A percentile compares a stretch with the other conserved stretches of the same genome.
Evolutionary conservation across 1,284 basidiomycete species (phyloP).

Genomic region (Ustanciosporium gigantosporum): DNA sequence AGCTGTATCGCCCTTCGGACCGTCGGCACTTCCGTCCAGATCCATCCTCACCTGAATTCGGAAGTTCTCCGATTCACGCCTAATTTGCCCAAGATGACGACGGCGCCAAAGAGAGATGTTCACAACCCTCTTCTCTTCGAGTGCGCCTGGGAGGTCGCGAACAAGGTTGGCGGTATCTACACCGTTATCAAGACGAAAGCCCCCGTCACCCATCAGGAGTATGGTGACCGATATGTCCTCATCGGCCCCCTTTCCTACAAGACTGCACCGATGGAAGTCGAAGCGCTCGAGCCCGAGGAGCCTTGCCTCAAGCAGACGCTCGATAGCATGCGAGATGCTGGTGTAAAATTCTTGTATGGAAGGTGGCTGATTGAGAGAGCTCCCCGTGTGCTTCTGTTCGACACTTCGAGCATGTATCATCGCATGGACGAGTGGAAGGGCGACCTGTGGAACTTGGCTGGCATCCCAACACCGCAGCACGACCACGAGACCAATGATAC

Average conservation of each 20-base stretch:
- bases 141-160: slow-evolving; percentile 57
- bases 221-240: slow-evolving; percentile 77
- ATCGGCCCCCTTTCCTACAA: slow-evolving; percentile 95
- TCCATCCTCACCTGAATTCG: no score
- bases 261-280: slow-evolving; percentile 97
- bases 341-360: slow-evolving; percentile 91
- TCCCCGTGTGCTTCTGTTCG: slow-evolving; percentile 90
- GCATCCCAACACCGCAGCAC: slow-evolving; percentile 91
- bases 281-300: slow-evolving; percentile 76
- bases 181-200: slow-evolving; percentile 99
- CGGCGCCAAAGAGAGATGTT: slow-evolving; percentile 44
- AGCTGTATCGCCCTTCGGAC: no score
- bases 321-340: slow-evolving; percentile 65
- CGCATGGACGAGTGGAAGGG: slow-evolving; percentile 96
- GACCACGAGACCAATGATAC: slow-evolving; percentile 98
- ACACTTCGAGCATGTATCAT: slow-evolving; percentile 84
- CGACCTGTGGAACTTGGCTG: slow-evolving; percentile 95
- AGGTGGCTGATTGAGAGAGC: slow-evolving; percentile 97
- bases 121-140: slow-evolving; percentile 56
- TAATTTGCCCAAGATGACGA: neutral
- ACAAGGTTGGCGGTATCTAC: slow-evolving; percentile 90
- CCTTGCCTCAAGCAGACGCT: slow-evolving; percentile 46
- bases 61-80: no score
- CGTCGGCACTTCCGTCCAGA: no score
- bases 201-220: slow-evolving; percentile 81